Percentiles rank a stretch among this genome's conserved stretches.
Evolutionary conservation across 352 stramenopile genomes (phyloP).

Genomic region (Pythium periplocum): DNA sequence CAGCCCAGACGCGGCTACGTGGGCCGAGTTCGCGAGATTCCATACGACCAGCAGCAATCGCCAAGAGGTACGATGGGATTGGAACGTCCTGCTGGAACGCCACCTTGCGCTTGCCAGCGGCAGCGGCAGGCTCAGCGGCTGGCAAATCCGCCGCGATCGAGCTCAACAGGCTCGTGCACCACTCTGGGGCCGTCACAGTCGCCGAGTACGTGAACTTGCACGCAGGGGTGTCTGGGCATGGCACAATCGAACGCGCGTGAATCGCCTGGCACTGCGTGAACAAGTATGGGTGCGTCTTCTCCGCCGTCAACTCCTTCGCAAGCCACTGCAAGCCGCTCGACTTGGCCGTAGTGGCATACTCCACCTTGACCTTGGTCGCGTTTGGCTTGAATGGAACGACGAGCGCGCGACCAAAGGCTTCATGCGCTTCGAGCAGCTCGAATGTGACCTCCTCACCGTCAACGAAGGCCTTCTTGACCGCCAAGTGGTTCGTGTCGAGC

Average conservation of each 20-base stretch:
- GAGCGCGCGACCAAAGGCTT: constrained; percentile 63
- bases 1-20: constrained; percentile 90
- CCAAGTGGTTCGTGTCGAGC: constrained; percentile 85
- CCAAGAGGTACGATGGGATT: constrained; percentile 95
- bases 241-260: constrained; percentile 92
- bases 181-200: constrained; percentile 84
- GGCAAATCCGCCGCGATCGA: constrained; percentile 40
- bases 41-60: constrained; percentile 90
- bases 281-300: constrained; percentile 92
- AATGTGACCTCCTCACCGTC: constrained; percentile 34
- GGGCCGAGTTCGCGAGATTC: constrained; percentile 83
- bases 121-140: constrained; percentile 17
- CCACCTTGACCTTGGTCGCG: constrained; percentile 57
- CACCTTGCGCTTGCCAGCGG: constrained; percentile 34
- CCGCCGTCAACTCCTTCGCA: constrained; percentile 90
- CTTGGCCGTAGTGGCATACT: constrained; percentile 68
- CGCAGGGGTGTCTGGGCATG: constrained; percentile 92
- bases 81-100: constrained; percentile 89
- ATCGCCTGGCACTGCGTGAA: constrained; percentile 95
- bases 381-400: constrained; percentile 40
- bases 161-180: constrained; percentile 93
- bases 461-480: constrained; percentile 51
- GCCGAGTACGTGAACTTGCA: constrained; percentile 95
- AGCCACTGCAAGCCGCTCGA: constrained; percentile 90
- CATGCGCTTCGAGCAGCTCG: constrained; percentile 27